These are phyloP conservation scores for Pseudohyphozyma bogoriensis DNA, from an alignment of 768 basidiomycete species.

Conservation along the genomic window DNA sequence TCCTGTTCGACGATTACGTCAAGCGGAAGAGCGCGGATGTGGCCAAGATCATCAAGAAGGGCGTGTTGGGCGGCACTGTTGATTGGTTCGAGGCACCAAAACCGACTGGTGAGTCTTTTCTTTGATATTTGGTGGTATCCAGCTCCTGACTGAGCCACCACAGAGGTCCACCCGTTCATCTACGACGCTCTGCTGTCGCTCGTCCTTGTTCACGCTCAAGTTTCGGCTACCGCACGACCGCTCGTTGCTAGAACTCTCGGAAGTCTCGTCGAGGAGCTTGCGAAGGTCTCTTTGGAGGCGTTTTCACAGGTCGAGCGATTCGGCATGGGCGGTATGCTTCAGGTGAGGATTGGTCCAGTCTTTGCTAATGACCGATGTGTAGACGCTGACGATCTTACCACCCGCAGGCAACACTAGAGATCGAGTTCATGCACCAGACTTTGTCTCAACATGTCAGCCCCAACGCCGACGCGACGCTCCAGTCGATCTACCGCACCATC, in stretches of 20 bases:
- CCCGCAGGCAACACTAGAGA: conserved; percentile 84
- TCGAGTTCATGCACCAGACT: conserved; percentile 97
- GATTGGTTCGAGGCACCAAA: conserved; percentile 93
- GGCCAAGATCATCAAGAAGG: conserved; percentile 57
- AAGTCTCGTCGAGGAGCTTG: conserved; percentile 68
- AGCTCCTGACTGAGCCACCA: not conserved
- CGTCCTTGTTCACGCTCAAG: conserved; percentile 84
- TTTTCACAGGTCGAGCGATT: conserved; percentile 84
- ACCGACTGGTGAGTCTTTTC: conserved; percentile 58
- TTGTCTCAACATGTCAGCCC: conserved; percentile 77
- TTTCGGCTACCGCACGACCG: conserved; percentile 65
- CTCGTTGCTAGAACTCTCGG: conserved; percentile 74
- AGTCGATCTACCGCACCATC: conserved; percentile 87
- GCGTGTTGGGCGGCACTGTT: conserved; percentile 68
- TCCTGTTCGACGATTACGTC: conserved; percentile 76
- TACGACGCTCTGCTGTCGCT: conserved; percentile 77
- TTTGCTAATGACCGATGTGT: not conserved
- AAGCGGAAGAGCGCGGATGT: conserved; percentile 67
- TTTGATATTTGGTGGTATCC: too few relatives aligned
- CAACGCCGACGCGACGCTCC: conserved; percentile 67
- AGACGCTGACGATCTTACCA: not conserved
- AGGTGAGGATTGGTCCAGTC: conserved; percentile 55
- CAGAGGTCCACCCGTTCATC: conserved; percentile 92
- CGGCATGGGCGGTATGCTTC: conserved; percentile 97
- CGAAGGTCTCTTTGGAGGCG: conserved; percentile 68